Evolutionary conservation across 1,139 yeast species (phyloP), one percentile per base, ranked within the genome.

Genomic region (Magnusiomyces suaveolens): DNA sequence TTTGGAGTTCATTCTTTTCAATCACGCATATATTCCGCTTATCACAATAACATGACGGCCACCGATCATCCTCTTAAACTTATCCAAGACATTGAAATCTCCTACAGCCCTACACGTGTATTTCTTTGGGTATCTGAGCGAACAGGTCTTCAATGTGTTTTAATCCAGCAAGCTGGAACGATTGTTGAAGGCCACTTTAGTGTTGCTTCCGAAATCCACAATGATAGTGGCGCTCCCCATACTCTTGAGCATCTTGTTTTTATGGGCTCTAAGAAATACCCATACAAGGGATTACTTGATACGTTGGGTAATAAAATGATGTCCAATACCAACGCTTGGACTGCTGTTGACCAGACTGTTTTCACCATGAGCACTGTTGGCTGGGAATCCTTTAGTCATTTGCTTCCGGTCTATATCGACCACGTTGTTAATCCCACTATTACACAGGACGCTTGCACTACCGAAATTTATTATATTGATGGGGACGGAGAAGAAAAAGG

Each of bases 251-350:
- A 94, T 71, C 75, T 94, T 66, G 78, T 92, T 46, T 94, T 94
- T 67, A 87, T 90, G 95, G 99, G 99, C 0, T 87, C 96, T 1
- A 75, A 84, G 58, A 81, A 83, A 57, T 88, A 83, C 62, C 98
- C 98, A 0, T 90, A 84, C 68, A 92, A 92, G 69, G 98, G 98
- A 2, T 73, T 90, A 53, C 74, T 94, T 51, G 98, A 94, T 64
- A 83, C 83, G 8, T 76, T 90, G 55, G 96, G 97, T 4, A 88
- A 89, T 66, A 72, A 88, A 56, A 83, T 89, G 61, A 85, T 85
- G 69, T 86, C 96, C 1, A 77, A 82, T 8, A 94, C 98, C 0
- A 94, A 94, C 66, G 99, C 99, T 0, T 90, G 97, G 97, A 92
- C 99, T 0, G 89, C 85, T 0, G 87, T 92, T 2, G 98, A 94